Conservation (phyloP, 129 eudicot species). For the Heracleum sosnowskyi region DNA sequence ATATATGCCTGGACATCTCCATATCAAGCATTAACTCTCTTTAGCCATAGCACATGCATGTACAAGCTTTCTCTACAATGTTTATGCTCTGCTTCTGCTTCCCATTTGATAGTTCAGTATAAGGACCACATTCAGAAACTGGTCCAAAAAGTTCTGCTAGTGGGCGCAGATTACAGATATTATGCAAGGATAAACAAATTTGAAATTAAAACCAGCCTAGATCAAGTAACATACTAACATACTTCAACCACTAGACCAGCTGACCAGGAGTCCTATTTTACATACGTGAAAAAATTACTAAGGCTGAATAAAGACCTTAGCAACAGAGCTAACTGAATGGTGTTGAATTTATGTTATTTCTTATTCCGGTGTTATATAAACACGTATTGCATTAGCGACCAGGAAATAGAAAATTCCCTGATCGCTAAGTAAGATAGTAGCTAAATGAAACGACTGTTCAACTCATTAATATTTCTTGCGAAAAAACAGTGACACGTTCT, state of each 20-base stretch:
- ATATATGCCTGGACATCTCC: background rate
- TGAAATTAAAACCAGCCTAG: too few relatives aligned
- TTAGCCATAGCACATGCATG: background rate
- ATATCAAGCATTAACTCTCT: background rate
- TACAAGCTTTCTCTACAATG: background rate
- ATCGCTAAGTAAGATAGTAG: too few relatives aligned
- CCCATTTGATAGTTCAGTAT: background rate
- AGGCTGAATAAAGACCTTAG: background rate
- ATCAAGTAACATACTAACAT: background rate
- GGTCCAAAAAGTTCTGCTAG: background rate
- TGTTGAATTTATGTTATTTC: background rate
- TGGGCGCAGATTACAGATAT: background rate
- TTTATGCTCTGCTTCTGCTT: background rate
- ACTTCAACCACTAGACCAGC: background rate
- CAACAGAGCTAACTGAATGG: background rate
- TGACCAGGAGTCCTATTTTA: background rate
- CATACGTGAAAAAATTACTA: too few relatives aligned
- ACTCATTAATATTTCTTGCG: too few relatives aligned
- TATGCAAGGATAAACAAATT: too few relatives aligned
- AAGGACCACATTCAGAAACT: background rate
- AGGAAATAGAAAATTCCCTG: too few relatives aligned
- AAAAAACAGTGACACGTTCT: too few relatives aligned
- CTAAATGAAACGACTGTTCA: too few relatives aligned
- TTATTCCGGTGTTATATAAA: too few relatives aligned
- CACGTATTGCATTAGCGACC: too few relatives aligned